phyloP scores from a whole-genome alignment of 2,329 filamentous ascomycete species.

The Davidsoniella eucalypti region DNA sequence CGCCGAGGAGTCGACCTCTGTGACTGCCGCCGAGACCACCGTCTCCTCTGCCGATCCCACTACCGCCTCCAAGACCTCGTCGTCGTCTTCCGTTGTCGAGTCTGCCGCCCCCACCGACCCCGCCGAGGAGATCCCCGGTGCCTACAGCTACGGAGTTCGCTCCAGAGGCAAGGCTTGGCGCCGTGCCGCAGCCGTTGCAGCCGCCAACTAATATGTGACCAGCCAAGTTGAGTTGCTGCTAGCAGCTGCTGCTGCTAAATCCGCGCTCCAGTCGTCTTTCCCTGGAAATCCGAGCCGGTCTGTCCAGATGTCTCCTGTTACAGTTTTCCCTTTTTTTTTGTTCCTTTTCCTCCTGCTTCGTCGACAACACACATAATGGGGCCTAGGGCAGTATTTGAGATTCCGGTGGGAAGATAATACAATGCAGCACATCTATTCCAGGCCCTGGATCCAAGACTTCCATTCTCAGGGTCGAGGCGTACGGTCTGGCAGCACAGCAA shows the following conservation, averaged over 20 bases:
- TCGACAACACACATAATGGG: too few species aligned
- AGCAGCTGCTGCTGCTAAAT: neutral
- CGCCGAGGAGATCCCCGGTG: constrained; percentile 9
- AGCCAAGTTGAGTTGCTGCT: neutral
- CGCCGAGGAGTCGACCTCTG: neutral
- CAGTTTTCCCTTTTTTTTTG: neutral
- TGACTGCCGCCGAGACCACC: neutral
- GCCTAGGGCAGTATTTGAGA: too few species aligned
- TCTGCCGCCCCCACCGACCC: neutral
- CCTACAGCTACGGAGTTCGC: constrained; percentile 7
- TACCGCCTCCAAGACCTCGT: neutral
- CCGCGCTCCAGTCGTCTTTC: neutral
- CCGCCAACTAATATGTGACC: neutral
- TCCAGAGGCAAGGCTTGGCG: constrained; percentile 9
- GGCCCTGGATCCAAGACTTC: too few species aligned
- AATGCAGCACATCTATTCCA: too few species aligned
- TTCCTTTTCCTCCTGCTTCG: neutral
- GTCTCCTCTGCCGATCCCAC: constrained; percentile 10
- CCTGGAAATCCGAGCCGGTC: neutral
- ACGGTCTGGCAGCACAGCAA: too few species aligned
- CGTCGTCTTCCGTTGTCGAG: neutral
- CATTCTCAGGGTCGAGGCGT: too few species aligned
- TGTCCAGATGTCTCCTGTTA: neutral
- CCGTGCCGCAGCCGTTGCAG: neutral
- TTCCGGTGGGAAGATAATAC: too few species aligned